Evolutionary conservation across 495 filamentous ascomycete genomes (phyloP).

Genomic region (Penicillium parvum): DNA sequence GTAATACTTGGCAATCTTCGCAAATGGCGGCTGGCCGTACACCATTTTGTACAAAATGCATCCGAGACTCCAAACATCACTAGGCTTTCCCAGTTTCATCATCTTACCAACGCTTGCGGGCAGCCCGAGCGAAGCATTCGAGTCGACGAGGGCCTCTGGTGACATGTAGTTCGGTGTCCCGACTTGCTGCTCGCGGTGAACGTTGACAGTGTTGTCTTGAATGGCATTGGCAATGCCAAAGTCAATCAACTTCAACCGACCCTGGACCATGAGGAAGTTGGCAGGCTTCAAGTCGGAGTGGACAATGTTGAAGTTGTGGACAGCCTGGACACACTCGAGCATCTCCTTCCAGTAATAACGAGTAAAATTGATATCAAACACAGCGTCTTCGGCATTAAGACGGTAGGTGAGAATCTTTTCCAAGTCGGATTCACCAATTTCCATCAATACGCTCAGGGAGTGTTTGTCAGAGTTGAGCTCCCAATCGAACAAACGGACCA

Average conservation of each 20-base stretch:
- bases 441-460: slow-evolving; percentile 88
- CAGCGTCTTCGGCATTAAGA: slow-evolving; percentile 65
- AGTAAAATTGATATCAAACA: slow-evolving; percentile 84
- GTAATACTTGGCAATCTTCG: slow-evolving; percentile 82
- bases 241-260: slow-evolving; percentile 81
- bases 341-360: slow-evolving; percentile 98
- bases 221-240: slow-evolving; percentile 98
- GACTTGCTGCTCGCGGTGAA: slow-evolving; percentile 90
- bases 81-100: slow-evolving; percentile 94
- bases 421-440: slow-evolving; percentile 94
- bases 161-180: slow-evolving; percentile 99
- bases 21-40: slow-evolving; percentile 88
- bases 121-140: slow-evolving; percentile 60
- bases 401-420: slow-evolving; percentile 76
- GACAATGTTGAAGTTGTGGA: slow-evolving; percentile 85
- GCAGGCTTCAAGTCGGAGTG: slow-evolving; percentile 96
- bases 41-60: slow-evolving; percentile 98
- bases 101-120: slow-evolving; percentile 61
- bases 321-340: slow-evolving; percentile 88
- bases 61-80: slow-evolving; percentile 92
- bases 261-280: slow-evolving; percentile 86
- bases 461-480: slow-evolving; percentile 89
- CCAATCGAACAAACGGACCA: slow-evolving; percentile 85
- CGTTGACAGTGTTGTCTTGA: slow-evolving; percentile 93
- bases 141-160: slow-evolving; percentile 87